Evolutionary conservation across 192 early-diverging fungal genomes (phyloP).

Genomic region (Rhizoclosmatium sp.): DNA sequence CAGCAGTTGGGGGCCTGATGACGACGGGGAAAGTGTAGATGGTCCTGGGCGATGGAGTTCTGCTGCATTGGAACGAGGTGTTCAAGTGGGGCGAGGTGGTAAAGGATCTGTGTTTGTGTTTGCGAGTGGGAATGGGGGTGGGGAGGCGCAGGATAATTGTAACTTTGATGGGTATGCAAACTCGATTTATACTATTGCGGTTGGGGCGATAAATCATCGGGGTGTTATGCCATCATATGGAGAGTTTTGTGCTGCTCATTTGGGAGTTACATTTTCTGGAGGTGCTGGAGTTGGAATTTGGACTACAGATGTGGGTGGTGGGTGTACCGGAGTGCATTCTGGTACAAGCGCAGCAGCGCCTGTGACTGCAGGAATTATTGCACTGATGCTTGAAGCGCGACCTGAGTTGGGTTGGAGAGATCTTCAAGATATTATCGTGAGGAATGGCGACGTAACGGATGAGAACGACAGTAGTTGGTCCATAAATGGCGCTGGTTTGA

Average conservation of each 20-base stretch:
- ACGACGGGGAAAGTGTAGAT: conserved; percentile 85
- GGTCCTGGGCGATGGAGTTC: conserved; percentile 77
- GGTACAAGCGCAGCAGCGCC: conserved; percentile 98
- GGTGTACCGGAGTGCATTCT: conserved; percentile 81
- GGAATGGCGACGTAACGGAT: conserved; percentile 76
- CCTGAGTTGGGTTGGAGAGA: conserved; percentile 96
- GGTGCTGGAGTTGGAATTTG: conserved; percentile 75
- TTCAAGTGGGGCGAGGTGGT: conserved; percentile 80
- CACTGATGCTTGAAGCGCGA: conserved; percentile 79
- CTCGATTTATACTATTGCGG: conserved; percentile 88
- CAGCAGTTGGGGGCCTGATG: conserved; percentile 94
- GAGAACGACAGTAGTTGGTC: conserved; percentile 78
- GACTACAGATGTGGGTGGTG: conserved; percentile 81
- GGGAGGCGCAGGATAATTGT: conserved; percentile 84
- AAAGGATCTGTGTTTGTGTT: conserved; percentile 91
- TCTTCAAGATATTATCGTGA: conserved; percentile 84
- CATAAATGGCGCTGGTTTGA: conserved; percentile 70
- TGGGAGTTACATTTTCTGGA: conserved; percentile 87
- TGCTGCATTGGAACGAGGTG: conserved; percentile 87
- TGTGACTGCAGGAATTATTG: conserved; percentile 88
- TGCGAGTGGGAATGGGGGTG: conserved; percentile 90
- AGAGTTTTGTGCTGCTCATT: conserved; percentile 87
- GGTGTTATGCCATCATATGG: conserved; percentile 83
- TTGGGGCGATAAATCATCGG: conserved; percentile 83
- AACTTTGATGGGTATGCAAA: conserved; percentile 98